Conservation (phyloP, 768 basidiomycete species). For the Sporobolomyces phaffii region DNA sequence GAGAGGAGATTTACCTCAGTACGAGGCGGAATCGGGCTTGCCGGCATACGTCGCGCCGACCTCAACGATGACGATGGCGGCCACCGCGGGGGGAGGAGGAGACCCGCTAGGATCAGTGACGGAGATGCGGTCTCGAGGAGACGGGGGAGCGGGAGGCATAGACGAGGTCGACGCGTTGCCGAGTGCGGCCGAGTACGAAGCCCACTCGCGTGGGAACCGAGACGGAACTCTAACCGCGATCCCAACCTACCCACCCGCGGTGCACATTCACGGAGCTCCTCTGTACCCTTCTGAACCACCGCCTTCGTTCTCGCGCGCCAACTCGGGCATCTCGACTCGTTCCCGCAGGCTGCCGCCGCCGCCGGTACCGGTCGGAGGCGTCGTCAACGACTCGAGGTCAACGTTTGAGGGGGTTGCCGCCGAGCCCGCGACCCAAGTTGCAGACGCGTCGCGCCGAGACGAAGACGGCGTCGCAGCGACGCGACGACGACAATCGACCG, state of each 20-base stretch:
- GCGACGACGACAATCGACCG: constrained; percentile 5
- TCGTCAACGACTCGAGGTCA: background rate
- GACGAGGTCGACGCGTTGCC: constrained; percentile 12
- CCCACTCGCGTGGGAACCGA: background rate
- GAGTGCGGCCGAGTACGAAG: constrained; percentile 8
- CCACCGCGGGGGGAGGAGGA: no score
- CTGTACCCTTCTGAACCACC: constrained; percentile 2
- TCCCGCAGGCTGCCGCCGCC: background rate
- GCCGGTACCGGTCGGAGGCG: background rate
- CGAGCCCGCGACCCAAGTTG: no score
- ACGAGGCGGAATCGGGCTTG: background rate
- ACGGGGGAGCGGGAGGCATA: background rate
- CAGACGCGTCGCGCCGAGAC: background rate
- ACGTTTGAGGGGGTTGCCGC: background rate
- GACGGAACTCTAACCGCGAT: background rate
- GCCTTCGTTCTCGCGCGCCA: constrained; percentile 4
- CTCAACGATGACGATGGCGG: no score
- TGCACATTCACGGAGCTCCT: background rate
- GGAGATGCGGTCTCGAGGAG: background rate
- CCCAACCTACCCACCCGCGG: background rate
- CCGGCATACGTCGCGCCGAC: constrained; percentile 5
- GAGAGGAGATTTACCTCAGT: background rate
- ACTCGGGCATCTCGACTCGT: constrained; percentile 9
- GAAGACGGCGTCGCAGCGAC: background rate
- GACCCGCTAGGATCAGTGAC: no score